A percentile compares a stretch with the other conserved stretches of the same genome.
Evolutionary conservation across 345 rosid genomes (phyloP).

Genomic region (Hibiscus tridactylites): DNA sequence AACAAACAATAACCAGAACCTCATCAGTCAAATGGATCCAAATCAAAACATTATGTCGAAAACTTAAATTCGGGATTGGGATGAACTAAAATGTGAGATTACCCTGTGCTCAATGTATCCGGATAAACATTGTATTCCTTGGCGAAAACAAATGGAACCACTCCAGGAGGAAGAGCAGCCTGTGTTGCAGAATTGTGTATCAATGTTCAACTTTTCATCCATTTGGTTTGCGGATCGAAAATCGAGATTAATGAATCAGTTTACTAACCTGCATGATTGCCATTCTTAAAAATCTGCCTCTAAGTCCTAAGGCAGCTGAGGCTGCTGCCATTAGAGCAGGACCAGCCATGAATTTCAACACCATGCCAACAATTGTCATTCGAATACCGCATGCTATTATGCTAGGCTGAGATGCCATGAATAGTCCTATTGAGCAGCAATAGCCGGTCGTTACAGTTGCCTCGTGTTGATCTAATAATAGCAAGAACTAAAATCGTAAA

Average conservation of each 20-base stretch:
- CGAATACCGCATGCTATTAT: conserved; percentile 54
- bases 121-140: conserved; percentile 80
- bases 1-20: not conserved
- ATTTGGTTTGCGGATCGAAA: not conserved
- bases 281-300: conserved; percentile 37
- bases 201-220: not conserved
- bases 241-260: not conserved
- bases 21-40: not conserved
- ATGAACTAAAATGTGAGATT: not conserved
- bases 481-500: not conserved
- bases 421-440: conserved; percentile 43
- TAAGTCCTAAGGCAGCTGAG: conserved; percentile 39
- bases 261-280: conserved; percentile 62
- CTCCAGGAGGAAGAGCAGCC: conserved; percentile 92
- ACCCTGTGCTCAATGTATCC: conserved; percentile 70
- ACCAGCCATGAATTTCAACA: conserved; percentile 51
- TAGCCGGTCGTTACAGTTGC: not conserved
- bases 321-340: conserved; percentile 69
- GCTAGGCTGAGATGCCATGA: conserved; percentile 64
- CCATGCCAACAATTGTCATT: conserved; percentile 41
- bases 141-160: conserved; percentile 85
- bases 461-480: not conserved
- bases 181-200: conserved; percentile 15
- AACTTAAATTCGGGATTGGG: no score
- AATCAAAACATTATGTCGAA: not conserved